Base-by-base conservation (phyloP, 1,139 yeast species). In the Zygoascus sp. region DNA sequence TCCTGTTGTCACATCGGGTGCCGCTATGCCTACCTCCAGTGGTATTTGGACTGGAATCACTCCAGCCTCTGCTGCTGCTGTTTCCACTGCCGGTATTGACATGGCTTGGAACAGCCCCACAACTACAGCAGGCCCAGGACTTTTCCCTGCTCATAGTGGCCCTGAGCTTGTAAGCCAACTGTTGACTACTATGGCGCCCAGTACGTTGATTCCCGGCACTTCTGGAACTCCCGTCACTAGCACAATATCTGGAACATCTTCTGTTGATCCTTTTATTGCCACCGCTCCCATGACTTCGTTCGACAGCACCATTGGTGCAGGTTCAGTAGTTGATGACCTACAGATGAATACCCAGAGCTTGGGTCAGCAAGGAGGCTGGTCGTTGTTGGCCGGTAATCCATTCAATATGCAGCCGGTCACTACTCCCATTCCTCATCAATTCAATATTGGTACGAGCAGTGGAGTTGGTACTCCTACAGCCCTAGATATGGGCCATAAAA, bases 261-360 rank as follows among this genome's bases (percentile, higher is more conserved):
- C 49, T 2, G 43, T 32, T 1, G 53, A 51, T 27, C 42, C 47
- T n/a, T 51, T 46, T 37, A 38, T 38, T 1, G 30, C n/a, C 47
- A 53, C 8, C 44, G 53, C 32, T 36, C 50, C n/a, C 21, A 50
- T 35, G 32, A 48, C 28, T 2, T 11, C 46, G 4, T 46, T 48
- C 9, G 41, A 42, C 19, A 20, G 32, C 15, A 42, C 17, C 6
- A 27, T n/a, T n/a, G n/a, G 32, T 38, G 27, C 32, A 2, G 41
- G 30, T 16, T 16, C 34, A n/a, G 34, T 30, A 4, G 16, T 16
- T 3, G 34, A 30, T 15, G 34, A 30, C 15, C 34, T n/a, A 16
- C 34, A 15, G 17, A 13, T 11, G 3, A 15, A n/a, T n/a, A 7
- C 34, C 4, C 15, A 30, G 11, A 30, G 34, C 17, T 30, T 30